These are phyloP conservation scores for Staphylotrichum tortipilum DNA, from an alignment of 495 filamentous ascomycete genomes.

Conservation along the genomic window DNA sequence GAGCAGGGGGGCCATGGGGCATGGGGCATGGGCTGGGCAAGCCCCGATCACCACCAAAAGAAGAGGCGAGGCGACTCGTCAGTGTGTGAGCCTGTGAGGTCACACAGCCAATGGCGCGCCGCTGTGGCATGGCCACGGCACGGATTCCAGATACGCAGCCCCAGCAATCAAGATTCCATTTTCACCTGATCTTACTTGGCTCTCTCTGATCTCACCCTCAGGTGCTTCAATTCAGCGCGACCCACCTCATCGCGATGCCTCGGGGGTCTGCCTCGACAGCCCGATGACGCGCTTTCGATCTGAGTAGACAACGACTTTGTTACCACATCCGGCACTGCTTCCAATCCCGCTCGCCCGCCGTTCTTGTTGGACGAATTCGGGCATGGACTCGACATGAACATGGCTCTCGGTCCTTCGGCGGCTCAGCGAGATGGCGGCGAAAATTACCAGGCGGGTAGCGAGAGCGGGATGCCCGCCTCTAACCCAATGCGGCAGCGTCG, in stretches of 20 bases:
- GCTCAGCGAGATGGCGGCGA: background rate
- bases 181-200: background rate
- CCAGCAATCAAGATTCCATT: background rate
- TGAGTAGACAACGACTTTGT: too few species aligned
- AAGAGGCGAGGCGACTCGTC: too few species aligned
- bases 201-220: too few species aligned
- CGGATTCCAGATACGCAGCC: too few species aligned
- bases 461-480: slow-evolving; percentile 2
- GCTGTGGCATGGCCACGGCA: background rate
- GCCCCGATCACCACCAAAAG: background rate
- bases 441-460: background rate
- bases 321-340: too few species aligned
- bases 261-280: too few species aligned
- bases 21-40: background rate
- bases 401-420: background rate
- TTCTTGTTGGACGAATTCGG: background rate
- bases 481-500: background rate
- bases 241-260: too few species aligned
- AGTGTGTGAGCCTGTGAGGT: background rate
- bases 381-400: background rate
- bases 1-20: background rate
- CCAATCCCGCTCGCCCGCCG: too few species aligned
- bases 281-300: background rate
- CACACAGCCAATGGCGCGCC: background rate
- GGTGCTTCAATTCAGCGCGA: too few species aligned